Evolutionary conservation across 192 early-diverging fungal genomes (phyloP).

Genomic region (Podila epigama): DNA sequence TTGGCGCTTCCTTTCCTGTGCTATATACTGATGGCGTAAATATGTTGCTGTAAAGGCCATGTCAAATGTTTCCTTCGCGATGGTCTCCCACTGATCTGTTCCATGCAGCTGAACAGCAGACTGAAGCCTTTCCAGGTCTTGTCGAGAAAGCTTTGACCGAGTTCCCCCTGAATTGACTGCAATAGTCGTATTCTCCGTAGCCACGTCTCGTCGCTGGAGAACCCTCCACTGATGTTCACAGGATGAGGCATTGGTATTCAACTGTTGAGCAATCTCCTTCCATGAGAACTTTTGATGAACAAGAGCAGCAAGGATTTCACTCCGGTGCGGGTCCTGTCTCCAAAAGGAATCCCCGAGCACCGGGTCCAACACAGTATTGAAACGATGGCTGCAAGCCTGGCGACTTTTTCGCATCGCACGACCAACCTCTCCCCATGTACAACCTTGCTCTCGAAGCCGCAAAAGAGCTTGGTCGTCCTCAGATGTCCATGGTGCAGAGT

Average conservation of each 20-base stretch:
- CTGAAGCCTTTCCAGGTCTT: background rate
- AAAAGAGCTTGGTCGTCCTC: slow-evolving; percentile 4
- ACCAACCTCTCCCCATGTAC: slow-evolving; percentile 24
- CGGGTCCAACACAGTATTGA: slow-evolving; percentile 16
- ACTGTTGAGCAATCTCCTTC: slow-evolving; percentile 6
- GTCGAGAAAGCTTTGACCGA: background rate
- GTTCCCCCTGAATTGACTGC: background rate
- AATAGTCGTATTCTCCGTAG: background rate
- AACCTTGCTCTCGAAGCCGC: slow-evolving; percentile 9
- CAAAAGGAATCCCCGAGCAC: slow-evolving; percentile 8
- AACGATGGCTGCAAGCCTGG: slow-evolving; percentile 28
- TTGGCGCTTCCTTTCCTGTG: slow-evolving; percentile 3
- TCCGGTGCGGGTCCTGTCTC: background rate
- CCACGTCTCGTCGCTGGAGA: background rate
- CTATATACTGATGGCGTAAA: slow-evolving; percentile 10
- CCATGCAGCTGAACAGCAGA: slow-evolving; percentile 4
- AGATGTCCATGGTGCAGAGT: slow-evolving; percentile 10
- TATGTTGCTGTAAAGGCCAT: background rate
- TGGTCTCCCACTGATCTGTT: slow-evolving; percentile 15
- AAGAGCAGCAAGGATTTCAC: background rate
- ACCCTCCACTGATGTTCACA: slow-evolving; percentile 24
- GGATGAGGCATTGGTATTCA: slow-evolving; percentile 16
- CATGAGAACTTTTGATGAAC: slow-evolving; percentile 4
- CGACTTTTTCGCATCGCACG: slow-evolving; percentile 5
- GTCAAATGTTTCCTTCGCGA: slow-evolving; percentile 1